Percentiles rank a stretch among this genome's conserved stretches.
Evolutionary conservation across 345 rosid species (phyloP).

Genomic region (Toxicodendron radicans): DNA sequence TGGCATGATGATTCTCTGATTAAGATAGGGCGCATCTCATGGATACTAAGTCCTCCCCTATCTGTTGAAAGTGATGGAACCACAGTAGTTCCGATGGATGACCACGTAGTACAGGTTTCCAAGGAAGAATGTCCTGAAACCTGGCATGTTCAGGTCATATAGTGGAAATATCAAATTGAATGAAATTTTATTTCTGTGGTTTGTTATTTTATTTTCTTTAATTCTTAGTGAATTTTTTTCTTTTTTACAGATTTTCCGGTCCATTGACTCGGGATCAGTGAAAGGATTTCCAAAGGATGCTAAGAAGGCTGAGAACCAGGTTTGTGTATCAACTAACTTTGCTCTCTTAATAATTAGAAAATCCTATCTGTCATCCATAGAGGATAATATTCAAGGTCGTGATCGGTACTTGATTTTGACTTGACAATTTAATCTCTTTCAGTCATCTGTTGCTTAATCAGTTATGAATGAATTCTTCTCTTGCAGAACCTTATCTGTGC

Average conservation of each 20-base stretch:
- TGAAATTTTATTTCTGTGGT: neutral
- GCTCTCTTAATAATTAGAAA: neutral
- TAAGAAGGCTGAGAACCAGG: conserved; percentile 46
- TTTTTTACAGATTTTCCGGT: conserved; percentile 67
- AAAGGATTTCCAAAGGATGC: conserved; percentile 73
- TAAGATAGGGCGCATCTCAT: conserved; percentile 84
- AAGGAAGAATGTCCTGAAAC: conserved; percentile 58
- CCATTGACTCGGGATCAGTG: conserved; percentile 80
- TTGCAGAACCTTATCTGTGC: conserved; percentile 76
- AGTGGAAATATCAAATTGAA: conserved; percentile 1
- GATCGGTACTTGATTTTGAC: neutral
- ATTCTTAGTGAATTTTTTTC: conserved; percentile 2
- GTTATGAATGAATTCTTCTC: conserved; percentile 16
- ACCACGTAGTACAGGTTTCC: conserved; percentile 47
- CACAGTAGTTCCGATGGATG: conserved; percentile 56
- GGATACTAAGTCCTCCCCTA: conserved; percentile 76
- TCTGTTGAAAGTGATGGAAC: conserved; percentile 32
- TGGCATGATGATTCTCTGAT: conserved; percentile 85
- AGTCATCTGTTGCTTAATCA: conserved; percentile 1
- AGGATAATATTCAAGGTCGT: neutral
- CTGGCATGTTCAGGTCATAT: conserved; percentile 87
- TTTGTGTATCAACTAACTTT: conserved; percentile 32
- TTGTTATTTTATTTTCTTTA: conserved; percentile 3
- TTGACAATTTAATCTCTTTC: neutral
- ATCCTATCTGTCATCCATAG: neutral